Evolutionary conservation across 208 protist genomes (phyloP), one percentile per base, ranked within the genome.

Genomic region (Trypanosoma boissoni): DNA sequence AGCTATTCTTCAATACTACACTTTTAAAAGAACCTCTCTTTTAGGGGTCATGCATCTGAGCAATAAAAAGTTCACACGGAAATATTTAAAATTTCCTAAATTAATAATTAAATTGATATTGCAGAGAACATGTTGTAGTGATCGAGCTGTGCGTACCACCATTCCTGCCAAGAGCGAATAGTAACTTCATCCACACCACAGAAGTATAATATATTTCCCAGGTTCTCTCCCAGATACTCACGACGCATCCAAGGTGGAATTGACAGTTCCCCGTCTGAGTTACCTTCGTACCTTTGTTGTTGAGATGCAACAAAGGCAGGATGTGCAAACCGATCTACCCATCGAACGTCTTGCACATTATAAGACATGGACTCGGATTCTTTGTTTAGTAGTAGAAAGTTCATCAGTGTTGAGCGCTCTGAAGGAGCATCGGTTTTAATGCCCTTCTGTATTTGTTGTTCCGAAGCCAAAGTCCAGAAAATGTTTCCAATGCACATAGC

Each of bases 71-170:
- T n/a, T n/a, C n/a, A n/a, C n/a, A n/a, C n/a, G n/a, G n/a, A n/a
- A n/a, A n/a, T n/a, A n/a, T n/a, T n/a, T n/a, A n/a, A n/a, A n/a
- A n/a, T n/a, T n/a, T n/a, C n/a, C n/a, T n/a, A n/a, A n/a, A n/a
- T n/a, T n/a, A n/a, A n/a, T n/a, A n/a, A 3, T 46, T 18, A 66
- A 48, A 66, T 39, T 4, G 60, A 42, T 18, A 88, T 24, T 39
- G 79, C 76, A 24, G 78, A 75, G 58, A 89, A 90, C 76, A 89
- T 83, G 65, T 91, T 94, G 73, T 94, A 94, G 58, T 94, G 88
- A 49, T 94, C 88, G 14, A 78, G 49, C 32, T 67, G 43, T 27
- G 44, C 49, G 65, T 91, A 94, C 72, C 80, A 94, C 69, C 60
- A 72, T 51, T 75, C 55, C 24, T 67, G 60, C 66, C 57, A 81